These are phyloP conservation scores for Styphnolobium japonicum DNA, from an alignment of 306 rosid genomes.

Conservation along the genomic window DNA sequence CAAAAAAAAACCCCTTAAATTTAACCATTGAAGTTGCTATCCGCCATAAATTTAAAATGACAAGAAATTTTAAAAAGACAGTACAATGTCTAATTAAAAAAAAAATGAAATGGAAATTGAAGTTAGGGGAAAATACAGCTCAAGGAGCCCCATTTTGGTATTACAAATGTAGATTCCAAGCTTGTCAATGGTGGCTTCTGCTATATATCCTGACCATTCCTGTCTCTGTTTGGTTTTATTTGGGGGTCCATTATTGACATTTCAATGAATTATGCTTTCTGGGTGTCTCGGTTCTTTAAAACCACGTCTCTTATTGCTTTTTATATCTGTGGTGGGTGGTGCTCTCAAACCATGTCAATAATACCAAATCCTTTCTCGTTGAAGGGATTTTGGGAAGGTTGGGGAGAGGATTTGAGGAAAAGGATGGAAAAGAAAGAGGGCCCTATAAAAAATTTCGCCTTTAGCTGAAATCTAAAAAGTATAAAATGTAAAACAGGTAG, in stretches of 20 bases:
- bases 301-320: slow-evolving; percentile 19
- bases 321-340: slow-evolving; percentile 22
- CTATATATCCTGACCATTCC: slow-evolving; percentile 26
- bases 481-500: neutral
- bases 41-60: neutral
- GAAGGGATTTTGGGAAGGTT: neutral
- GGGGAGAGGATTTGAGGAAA: neutral
- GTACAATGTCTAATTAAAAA: neutral
- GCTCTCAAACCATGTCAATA: slow-evolving; percentile 27
- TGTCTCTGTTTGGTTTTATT: slow-evolving; percentile 25
- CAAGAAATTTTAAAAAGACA: neutral
- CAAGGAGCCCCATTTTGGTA: slow-evolving; percentile 14
- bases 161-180: slow-evolving; percentile 37
- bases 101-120: neutral
- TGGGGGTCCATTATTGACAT: slow-evolving; percentile 43
- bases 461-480: neutral
- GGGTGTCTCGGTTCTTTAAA: slow-evolving; percentile 21
- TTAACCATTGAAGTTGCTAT: neutral
- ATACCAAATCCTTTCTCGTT: slow-evolving; percentile 7
- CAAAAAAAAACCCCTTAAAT: too few relatives aligned
- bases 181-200: slow-evolving; percentile 47
- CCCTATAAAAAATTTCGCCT: neutral
- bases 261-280: slow-evolving; percentile 38
- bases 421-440: neutral
- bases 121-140: neutral